These are phyloP conservation scores for Bauhinia variegata DNA, from an alignment of 306 rosid species.

Conservation along the genomic window DNA sequence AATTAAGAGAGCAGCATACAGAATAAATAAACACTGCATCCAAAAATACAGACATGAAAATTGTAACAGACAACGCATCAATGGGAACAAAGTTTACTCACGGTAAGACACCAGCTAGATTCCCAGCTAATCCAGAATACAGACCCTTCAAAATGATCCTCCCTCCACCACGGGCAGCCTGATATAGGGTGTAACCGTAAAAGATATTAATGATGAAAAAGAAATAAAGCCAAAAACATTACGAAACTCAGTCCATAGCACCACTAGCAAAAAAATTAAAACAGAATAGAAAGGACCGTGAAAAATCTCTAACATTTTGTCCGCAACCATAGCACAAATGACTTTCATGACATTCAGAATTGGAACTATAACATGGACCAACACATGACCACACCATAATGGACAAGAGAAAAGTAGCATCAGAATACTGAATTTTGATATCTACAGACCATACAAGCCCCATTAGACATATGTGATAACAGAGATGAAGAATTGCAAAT, in stretches of 20 bases:
- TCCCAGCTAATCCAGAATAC: conserved; percentile 91
- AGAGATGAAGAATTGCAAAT: neutral
- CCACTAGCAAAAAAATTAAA: conserved; percentile 5
- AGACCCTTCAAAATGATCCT: conserved; percentile 77
- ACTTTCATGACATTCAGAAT: conserved; percentile 7
- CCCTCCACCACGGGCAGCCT: conserved; percentile 92
- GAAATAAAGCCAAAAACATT: no score
- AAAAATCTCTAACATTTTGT: conserved; percentile 16
- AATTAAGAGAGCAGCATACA: conserved; percentile 10
- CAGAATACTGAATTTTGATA: neutral
- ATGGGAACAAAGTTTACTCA: conserved; percentile 50
- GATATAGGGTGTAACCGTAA: conserved; percentile 18
- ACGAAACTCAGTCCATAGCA: conserved; percentile 3
- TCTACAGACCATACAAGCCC: neutral
- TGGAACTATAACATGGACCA: conserved; percentile 18
- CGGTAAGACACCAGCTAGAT: conserved; percentile 94
- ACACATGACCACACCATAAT: conserved; percentile 2
- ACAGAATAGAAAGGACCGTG: conserved; percentile 7
- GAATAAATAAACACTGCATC: neutral
- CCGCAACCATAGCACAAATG: conserved; percentile 5
- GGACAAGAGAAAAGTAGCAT: neutral
- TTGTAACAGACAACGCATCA: neutral
- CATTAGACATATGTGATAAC: conserved; percentile 12
- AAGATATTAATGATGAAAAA: no score
- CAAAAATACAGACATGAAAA: neutral